A percentile compares a stretch with the other conserved stretches of the same genome.
phyloP scores from a whole-genome alignment of 192 early-diverging fungal species.

The Pilobolus umbonatus region DNA sequence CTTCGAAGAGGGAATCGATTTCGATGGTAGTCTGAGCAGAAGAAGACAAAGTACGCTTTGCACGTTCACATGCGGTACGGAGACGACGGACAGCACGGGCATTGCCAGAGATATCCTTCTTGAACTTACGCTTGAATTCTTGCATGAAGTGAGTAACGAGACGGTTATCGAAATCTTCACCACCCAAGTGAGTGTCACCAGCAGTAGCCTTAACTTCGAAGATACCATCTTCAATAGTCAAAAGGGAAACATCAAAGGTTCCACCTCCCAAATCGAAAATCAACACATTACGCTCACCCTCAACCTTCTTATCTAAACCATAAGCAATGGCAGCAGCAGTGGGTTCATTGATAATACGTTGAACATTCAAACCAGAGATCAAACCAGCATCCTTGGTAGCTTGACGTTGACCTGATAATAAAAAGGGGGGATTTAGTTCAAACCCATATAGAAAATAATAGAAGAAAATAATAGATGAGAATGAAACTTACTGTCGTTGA shows the following conservation, averaged over 20 bases:
- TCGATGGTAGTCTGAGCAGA: slow-evolving; percentile 94
- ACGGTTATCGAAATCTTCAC: slow-evolving; percentile 99
- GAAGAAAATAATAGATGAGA: background rate
- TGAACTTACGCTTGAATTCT: slow-evolving; percentile 99
- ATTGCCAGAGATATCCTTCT: slow-evolving; percentile 92
- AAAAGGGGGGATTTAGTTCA: slow-evolving; percentile 67
- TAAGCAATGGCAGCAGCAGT: slow-evolving; percentile 99
- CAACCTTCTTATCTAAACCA: slow-evolving; percentile 95
- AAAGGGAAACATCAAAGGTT: slow-evolving; percentile 97
- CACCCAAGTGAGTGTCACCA: slow-evolving; percentile 99
- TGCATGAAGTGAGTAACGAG: slow-evolving; percentile 92
- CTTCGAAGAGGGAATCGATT: slow-evolving; percentile 97
- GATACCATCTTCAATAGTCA: slow-evolving; percentile 97
- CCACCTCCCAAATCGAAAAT: slow-evolving; percentile 99
- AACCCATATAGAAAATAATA: background rate
- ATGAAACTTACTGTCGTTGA: slow-evolving; percentile 65
- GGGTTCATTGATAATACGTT: slow-evolving; percentile 99
- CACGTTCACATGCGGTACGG: slow-evolving; percentile 97
- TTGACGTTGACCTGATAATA: slow-evolving; percentile 78
- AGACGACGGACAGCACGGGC: slow-evolving; percentile 95
- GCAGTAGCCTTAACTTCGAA: slow-evolving; percentile 99
- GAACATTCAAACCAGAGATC: slow-evolving; percentile 94
- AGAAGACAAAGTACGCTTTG: slow-evolving; percentile 95
- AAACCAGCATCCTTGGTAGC: slow-evolving; percentile 99
- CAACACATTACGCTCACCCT: slow-evolving; percentile 91